Evolutionary conservation across 176 grass and related monocot genomes (phyloP).

Genomic region (Secale cereale): DNA sequence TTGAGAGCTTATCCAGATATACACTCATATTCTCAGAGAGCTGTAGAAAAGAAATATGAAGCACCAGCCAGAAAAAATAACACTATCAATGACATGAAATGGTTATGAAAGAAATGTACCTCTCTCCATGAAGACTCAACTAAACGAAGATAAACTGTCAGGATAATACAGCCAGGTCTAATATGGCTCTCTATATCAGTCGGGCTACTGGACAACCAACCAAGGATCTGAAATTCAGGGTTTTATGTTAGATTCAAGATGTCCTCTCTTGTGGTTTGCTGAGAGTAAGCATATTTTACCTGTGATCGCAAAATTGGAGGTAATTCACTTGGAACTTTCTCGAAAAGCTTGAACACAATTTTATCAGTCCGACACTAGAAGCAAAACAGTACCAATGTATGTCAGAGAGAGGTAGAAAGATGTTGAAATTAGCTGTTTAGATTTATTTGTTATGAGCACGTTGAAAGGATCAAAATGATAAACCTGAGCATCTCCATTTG

Average conservation of each 20-base stretch:
- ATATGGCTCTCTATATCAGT: slow-evolving; percentile 99
- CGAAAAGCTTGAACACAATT: slow-evolving; percentile 95
- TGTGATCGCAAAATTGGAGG: slow-evolving; percentile 75
- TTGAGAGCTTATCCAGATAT: slow-evolving; percentile 70
- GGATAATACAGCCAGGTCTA: slow-evolving; percentile 94
- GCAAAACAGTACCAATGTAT: slow-evolving; percentile 14
- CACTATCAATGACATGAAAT: slow-evolving; percentile 12
- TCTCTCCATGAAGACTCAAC: slow-evolving; percentile 78
- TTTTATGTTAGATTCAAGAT: slow-evolving; percentile 36
- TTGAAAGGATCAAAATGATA: slow-evolving; percentile 24
- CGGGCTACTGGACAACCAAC: slow-evolving; percentile 92
- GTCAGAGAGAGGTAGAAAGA: not conserved
- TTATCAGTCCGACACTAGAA: slow-evolving; percentile 90
- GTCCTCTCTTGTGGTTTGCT: not conserved
- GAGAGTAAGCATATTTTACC: slow-evolving; percentile 47
- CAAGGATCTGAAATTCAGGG: slow-evolving; percentile 74
- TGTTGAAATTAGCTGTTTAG: not conserved
- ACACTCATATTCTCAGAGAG: slow-evolving; percentile 71
- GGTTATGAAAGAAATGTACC: slow-evolving; percentile 39
- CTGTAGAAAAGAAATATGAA: slow-evolving; percentile 42
- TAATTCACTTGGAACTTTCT: slow-evolving; percentile 91
- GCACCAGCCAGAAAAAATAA: slow-evolving; percentile 2
- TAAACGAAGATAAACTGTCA: slow-evolving; percentile 88
- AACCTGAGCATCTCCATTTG: slow-evolving; percentile 92
- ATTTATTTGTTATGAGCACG: slow-evolving; percentile 7